phyloP scores from a whole-genome alignment of 176 grass and related monocot species.

The Themeda triandra region DNA sequence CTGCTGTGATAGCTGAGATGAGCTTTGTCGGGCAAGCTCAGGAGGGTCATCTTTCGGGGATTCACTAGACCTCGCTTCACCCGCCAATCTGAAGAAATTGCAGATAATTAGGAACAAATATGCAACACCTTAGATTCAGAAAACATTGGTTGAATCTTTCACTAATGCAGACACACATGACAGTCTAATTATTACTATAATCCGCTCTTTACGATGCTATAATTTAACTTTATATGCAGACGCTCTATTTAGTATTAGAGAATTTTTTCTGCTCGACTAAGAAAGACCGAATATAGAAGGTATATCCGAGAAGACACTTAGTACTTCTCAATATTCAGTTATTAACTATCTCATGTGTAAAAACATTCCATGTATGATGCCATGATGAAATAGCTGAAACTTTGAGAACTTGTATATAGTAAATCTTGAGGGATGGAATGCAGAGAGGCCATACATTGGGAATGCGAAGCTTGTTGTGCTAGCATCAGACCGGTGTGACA shows the following conservation, averaged over 20 bases:
- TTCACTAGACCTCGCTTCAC: constrained; percentile 11
- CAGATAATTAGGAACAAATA: neutral
- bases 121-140: neutral
- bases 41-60: constrained; percentile 20
- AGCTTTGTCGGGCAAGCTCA: constrained; percentile 23
- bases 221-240: neutral
- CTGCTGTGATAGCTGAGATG: constrained; percentile 1
- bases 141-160: neutral
- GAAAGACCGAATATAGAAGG: neutral
- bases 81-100: constrained; percentile 41
- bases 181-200: neutral
- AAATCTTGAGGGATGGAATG: neutral
- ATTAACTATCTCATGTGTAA: neutral
- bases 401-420: neutral
- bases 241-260: neutral
- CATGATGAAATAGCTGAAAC: neutral
- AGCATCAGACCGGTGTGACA: constrained; percentile 46
- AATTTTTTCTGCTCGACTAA: neutral
- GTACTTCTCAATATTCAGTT: neutral
- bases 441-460: constrained; percentile 67
- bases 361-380: neutral
- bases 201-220: neutral
- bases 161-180: neutral
- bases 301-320: neutral
- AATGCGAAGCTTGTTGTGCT: constrained; percentile 69